Base-by-base conservation (phyloP, 371 early-diverging fungal species). In the Ordospora colligata region DNA sequence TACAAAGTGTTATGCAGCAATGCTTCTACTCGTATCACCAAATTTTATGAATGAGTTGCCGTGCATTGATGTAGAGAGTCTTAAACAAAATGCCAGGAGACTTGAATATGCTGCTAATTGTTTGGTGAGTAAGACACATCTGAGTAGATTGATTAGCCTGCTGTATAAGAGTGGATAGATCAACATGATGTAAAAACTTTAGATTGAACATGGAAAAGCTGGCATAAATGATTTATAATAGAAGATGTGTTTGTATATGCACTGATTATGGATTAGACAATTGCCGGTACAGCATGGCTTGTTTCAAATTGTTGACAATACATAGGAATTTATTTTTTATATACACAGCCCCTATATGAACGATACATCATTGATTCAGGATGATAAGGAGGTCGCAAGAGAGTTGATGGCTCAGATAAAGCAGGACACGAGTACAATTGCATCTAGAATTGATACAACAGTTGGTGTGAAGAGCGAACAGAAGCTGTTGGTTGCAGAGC, bases 311-410 rank as follows among this genome's bases (percentile, higher is more conserved):
- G 32, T 32, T 32, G 32, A 32, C 32, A 32, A 32, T 32, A 32
- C 32, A 47, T 7, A 47, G 47, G 1, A 6, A 58, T 68, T 68
- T 68, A 50, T 68, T 47, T 50, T 68, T 51, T 40, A 25, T 40
- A 68, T 52, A 40, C 52, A 17, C 22, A 43, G n/a, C 53, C 51
- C 69, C 69, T 14, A 23, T 32, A 70, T 50, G 45, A 45, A 19
- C 21, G 58, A 70, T 27, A 27, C 32, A 43, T 6, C 66, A 17
- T 46, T 40, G 42, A 50, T 70, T 17, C 68, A 73, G 40, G 66
- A 25, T 53, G 75, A 62, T 25, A 69, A 73, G 14, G 76, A 80
- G 11, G 74, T 73, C 23, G 73, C 80, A 25, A 67, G 69, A 46
- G 76, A 80, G 32, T 51, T 80, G 10, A 65, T 67, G 27, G 19